phyloP scores from a whole-genome alignment of 345 rosid genomes.

The Eucalyptus coolabah region DNA sequence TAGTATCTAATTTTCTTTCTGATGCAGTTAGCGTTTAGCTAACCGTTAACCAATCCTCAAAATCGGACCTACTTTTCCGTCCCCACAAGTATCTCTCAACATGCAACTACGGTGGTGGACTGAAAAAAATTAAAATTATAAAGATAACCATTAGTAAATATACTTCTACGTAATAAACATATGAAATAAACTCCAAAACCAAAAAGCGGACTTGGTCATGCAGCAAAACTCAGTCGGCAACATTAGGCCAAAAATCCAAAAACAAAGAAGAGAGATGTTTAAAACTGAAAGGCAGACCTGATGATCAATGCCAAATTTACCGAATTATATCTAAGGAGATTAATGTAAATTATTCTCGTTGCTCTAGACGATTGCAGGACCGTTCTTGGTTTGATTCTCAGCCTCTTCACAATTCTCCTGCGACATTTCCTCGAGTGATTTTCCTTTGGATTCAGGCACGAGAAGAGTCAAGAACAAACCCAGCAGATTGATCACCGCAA shows the following conservation, averaged over 20 bases:
- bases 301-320: neutral
- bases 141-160: neutral
- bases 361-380: neutral
- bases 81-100: neutral
- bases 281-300: neutral
- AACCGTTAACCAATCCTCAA: neutral
- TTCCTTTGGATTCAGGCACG: conserved; percentile 9
- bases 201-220: neutral
- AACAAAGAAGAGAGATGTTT: neutral
- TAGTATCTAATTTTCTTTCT: neutral
- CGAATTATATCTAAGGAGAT: neutral
- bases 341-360: neutral
- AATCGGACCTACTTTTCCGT: neutral
- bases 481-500: neutral
- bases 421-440: conserved; percentile 1
- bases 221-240: neutral
- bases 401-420: neutral
- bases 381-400: neutral
- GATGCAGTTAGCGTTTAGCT: neutral
- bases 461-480: conserved; percentile 5
- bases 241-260: neutral
- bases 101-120: neutral
- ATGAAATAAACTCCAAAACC: neutral
- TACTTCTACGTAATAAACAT: neutral
- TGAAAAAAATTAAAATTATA: neutral